Conservation (phyloP, 352 stramenopile genomes). For the Phytophthora citricola region DNA sequence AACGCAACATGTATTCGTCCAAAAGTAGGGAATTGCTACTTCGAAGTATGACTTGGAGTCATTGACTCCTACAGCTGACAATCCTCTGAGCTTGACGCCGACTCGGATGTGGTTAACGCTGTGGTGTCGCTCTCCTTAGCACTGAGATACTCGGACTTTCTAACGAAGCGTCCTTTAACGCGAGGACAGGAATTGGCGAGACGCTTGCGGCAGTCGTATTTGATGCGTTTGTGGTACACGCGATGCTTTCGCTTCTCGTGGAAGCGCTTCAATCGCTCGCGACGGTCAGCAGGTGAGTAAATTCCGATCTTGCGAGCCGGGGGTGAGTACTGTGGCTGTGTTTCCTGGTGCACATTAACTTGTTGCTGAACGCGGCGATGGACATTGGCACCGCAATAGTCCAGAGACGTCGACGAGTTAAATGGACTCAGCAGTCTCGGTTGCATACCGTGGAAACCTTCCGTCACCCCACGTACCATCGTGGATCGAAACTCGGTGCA, state of each 20-base stretch:
- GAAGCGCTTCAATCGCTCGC: conserved; percentile 67
- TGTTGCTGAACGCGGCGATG: conserved; percentile 6
- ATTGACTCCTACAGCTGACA: conserved; percentile 1
- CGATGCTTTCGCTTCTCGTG: conserved; percentile 77
- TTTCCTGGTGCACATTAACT: conserved; percentile 11
- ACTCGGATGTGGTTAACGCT: conserved; percentile 3
- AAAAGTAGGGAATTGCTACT: background rate
- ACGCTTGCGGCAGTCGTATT: conserved; percentile 76
- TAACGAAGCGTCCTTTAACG: conserved; percentile 77
- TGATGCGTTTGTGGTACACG: conserved; percentile 76
- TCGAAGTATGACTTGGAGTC: no score
- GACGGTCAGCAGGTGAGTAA: conserved; percentile 61
- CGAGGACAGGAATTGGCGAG: conserved; percentile 74
- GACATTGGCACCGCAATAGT: conserved; percentile 1
- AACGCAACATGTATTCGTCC: conserved; percentile 15
- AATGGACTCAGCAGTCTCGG: conserved; percentile 12
- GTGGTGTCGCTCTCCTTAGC: conserved; percentile 15
- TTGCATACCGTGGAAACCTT: conserved; percentile 32
- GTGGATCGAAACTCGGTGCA: conserved; percentile 5
- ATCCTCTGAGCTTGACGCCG: conserved; percentile 21
- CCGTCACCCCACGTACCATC: conserved; percentile 13
- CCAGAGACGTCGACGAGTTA: background rate
- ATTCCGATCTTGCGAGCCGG: conserved; percentile 60
- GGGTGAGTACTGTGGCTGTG: background rate
- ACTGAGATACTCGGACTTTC: conserved; percentile 34